Evolutionary conservation across 495 filamentous ascomycete genomes (phyloP).

Genomic region (Neurospora sp.): DNA sequence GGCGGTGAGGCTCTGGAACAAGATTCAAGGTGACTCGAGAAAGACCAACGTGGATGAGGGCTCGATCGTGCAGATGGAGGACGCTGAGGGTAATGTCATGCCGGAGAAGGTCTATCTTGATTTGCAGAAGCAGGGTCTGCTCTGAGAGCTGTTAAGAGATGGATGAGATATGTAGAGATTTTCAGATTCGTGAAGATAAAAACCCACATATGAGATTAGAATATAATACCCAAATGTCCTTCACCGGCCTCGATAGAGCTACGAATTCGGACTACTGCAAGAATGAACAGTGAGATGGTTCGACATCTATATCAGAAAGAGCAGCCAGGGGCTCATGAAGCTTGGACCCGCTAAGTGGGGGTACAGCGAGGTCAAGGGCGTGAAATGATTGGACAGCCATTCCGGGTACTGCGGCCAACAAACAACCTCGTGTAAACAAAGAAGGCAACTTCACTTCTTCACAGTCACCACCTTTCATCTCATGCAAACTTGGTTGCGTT

Average conservation of each 20-base stretch:
- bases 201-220: neutral
- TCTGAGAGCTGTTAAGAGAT: constrained; percentile 28
- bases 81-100: constrained; percentile 96
- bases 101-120: constrained; percentile 95
- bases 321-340: neutral
- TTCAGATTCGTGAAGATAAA: neutral
- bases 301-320: neutral
- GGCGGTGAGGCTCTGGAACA: constrained; percentile 81
- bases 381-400: neutral
- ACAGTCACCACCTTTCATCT: neutral
- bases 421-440: neutral
- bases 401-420: neutral
- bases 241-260: neutral
- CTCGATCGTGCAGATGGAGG: constrained; percentile 95
- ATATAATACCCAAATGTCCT: neutral
- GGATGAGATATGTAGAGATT: neutral
- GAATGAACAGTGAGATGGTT: neutral
- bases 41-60: constrained; percentile 63
- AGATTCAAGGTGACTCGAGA: constrained; percentile 79
- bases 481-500: neutral
- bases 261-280: neutral
- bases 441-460: neutral
- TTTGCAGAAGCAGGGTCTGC: constrained; percentile 59
- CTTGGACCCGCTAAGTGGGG: neutral
- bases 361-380: neutral